Percentiles rank a stretch among this genome's conserved stretches.
Evolutionary conservation across 2,329 filamentous ascomycete species (phyloP).

Genomic region (Fusarium sororula): DNA sequence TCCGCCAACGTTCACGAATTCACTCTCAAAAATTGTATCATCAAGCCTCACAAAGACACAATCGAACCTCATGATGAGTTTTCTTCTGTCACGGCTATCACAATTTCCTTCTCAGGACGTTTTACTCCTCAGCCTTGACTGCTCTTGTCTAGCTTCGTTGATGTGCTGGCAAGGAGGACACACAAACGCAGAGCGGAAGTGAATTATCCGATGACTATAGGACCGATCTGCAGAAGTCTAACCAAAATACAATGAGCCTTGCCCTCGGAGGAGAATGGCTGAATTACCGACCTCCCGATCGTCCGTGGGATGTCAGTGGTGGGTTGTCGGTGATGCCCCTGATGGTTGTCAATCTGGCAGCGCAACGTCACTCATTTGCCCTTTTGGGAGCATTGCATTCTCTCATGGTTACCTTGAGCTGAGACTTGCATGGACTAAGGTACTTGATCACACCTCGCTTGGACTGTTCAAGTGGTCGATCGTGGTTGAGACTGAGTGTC

Average conservation of each 20-base stretch:
- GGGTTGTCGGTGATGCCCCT: background rate
- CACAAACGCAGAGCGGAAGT: background rate
- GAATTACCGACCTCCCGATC: background rate
- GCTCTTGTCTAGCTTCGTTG: slow-evolving; percentile 21
- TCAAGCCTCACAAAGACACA: slow-evolving; percentile 35
- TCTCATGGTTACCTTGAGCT: background rate
- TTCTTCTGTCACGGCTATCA: slow-evolving; percentile 8
- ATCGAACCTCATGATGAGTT: slow-evolving; percentile 1
- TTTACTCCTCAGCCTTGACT: background rate
- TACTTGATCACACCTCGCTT: background rate
- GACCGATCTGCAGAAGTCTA: slow-evolving; percentile 12
- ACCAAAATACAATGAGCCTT: rapidly evolving
- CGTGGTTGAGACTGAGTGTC: background rate
- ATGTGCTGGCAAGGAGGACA: slow-evolving; percentile 16
- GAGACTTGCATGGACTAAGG: background rate
- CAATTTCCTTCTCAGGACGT: slow-evolving; percentile 20
- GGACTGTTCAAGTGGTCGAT: rapidly evolving
- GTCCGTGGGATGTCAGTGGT: background rate
- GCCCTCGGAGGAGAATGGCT: background rate
- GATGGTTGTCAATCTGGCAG: background rate
- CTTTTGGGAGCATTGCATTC: background rate
- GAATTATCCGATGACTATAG: background rate
- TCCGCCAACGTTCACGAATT: background rate
- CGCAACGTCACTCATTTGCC: background rate
- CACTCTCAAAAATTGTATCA: slow-evolving; percentile 27